Evolutionary conservation across 345 rosid genomes (phyloP).

Genomic region (Bretschneidera sinensis): DNA sequence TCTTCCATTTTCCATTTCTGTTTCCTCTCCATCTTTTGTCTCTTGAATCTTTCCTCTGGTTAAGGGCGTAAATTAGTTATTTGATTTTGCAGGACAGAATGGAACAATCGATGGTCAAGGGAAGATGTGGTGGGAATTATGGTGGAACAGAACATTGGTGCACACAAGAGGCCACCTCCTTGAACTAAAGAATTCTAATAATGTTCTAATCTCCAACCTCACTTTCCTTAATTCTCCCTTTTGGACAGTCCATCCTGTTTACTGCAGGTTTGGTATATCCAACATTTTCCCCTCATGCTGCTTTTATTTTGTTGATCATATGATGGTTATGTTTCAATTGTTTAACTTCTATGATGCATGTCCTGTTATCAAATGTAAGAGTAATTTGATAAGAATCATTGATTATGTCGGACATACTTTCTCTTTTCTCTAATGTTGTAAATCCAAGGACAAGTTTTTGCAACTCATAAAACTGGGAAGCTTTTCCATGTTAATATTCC

Average conservation of each 20-base stretch:
- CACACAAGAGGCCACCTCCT: constrained; percentile 94
- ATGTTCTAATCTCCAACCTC: constrained; percentile 79
- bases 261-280: constrained; percentile 62
- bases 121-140: constrained; percentile 96
- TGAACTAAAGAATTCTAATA: constrained; percentile 71
- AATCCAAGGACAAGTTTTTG: no score
- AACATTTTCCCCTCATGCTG: neutral
- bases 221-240: constrained; percentile 86
- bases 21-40: no score
- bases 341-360: neutral
- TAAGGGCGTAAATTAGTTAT: neutral
- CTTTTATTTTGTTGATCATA: neutral
- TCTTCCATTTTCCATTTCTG: no score
- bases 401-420: neutral
- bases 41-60: neutral
- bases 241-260: constrained; percentile 96
- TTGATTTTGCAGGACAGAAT: constrained; percentile 61
- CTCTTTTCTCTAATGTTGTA: no score
- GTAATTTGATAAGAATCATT: neutral
- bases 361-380: neutral
- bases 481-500: no score
- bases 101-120: constrained; percentile 98
- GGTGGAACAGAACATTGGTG: constrained; percentile 93
- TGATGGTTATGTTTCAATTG: neutral
- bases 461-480: no score